Conservation (phyloP, 257 asterid genomes). For the Linderniella brevidens region DNA sequence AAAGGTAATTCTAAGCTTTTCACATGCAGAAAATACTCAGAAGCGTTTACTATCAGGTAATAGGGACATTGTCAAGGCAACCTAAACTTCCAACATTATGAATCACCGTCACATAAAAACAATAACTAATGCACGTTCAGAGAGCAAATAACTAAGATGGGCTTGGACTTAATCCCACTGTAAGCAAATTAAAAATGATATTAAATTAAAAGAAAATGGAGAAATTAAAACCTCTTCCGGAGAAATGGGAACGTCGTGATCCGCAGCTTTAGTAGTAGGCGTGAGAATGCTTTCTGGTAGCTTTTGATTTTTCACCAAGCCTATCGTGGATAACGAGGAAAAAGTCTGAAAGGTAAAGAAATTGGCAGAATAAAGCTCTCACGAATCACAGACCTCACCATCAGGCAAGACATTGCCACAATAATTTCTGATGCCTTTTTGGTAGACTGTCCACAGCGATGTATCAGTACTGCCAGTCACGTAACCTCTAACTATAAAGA, state of each 20-base stretch:
- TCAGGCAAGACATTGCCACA: constrained; percentile 89
- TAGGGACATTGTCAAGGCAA: no score
- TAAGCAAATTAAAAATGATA: no score
- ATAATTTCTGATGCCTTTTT: constrained; percentile 58
- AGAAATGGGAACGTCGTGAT: constrained; percentile 89
- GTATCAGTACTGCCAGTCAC: constrained; percentile 97
- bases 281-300: constrained; percentile 60
- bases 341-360: constrained; percentile 3
- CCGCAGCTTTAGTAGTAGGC: constrained; percentile 89
- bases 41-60: no score
- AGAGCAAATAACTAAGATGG: no score
- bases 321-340: constrained; percentile 20
- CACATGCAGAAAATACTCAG: no score
- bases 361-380: neutral
- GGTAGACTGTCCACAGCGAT: constrained; percentile 90
- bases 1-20: no score
- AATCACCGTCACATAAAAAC: no score
- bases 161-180: no score
- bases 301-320: constrained; percentile 75
- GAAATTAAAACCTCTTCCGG: constrained; percentile 56
- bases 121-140: no score
- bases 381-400: constrained; percentile 41
- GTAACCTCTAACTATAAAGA: constrained; percentile 62
- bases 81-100: no score
- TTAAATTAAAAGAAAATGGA: neutral